A percentile compares a stretch with the other conserved stretches of the same genome.
These are phyloP conservation scores for Hypomyces perniciosus DNA, from an alignment of 2,329 filamentous ascomycete genomes.

Conservation along the genomic window DNA sequence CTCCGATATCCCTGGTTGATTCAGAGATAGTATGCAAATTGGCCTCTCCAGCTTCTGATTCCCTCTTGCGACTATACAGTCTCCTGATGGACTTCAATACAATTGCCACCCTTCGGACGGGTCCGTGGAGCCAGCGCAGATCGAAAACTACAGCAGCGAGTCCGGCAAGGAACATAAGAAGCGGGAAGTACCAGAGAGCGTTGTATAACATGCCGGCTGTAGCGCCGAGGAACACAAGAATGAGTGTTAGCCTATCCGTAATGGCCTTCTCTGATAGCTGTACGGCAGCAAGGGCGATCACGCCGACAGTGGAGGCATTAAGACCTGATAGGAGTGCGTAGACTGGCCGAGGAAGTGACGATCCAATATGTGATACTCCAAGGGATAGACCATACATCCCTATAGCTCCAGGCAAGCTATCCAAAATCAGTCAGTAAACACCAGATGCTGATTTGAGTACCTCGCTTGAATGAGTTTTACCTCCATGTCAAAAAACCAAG, in stretches of 20 bases:
- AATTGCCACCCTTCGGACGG: neutral
- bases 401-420: slow-evolving; percentile 60
- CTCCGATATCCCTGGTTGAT: neutral
- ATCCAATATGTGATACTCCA: slow-evolving; percentile 55
- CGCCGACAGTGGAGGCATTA: slow-evolving; percentile 66
- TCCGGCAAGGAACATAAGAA: slow-evolving; percentile 54
- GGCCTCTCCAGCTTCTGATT: neutral
- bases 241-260: slow-evolving; percentile 55
- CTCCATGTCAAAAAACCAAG: slow-evolving; percentile 60
- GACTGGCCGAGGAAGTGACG: slow-evolving; percentile 52
- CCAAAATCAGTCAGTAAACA: too few species aligned
- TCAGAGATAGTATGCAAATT: too few species aligned
- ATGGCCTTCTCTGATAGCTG: slow-evolving; percentile 63
- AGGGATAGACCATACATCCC: slow-evolving; percentile 64
- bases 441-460: too few species aligned
- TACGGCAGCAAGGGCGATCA: slow-evolving; percentile 64
- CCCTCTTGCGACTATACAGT: neutral
- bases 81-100: neutral
- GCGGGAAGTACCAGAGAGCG: slow-evolving; percentile 68
- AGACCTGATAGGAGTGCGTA: slow-evolving; percentile 67
- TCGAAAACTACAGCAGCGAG: slow-evolving; percentile 51
- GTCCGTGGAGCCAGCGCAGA: slow-evolving; percentile 41
- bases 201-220: slow-evolving; percentile 64
- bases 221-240: slow-evolving; percentile 58
- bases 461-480: slow-evolving; percentile 26